Evolutionary conservation across 169 alveolate genomes (phyloP).

Genomic region (Miamiensis avidus): DNA sequence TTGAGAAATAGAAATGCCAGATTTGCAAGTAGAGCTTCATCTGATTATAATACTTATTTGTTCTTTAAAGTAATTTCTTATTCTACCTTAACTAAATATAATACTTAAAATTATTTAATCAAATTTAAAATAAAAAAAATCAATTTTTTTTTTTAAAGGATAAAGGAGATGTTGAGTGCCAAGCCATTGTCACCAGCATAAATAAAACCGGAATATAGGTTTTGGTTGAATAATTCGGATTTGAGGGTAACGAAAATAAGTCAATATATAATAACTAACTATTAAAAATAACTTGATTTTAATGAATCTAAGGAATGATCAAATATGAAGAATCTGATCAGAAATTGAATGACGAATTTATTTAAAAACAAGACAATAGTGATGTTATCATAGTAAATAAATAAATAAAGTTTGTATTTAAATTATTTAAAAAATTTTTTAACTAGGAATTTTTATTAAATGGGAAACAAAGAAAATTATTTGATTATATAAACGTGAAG

Average conservation of each 20-base stretch:
- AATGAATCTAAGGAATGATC: neutral
- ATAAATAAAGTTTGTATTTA: neutral
- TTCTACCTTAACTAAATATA: too few species aligned
- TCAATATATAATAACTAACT: too few species aligned
- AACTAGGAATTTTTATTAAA: conserved; percentile 7
- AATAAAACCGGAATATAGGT: conserved; percentile 49
- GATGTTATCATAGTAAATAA: conserved; percentile 26
- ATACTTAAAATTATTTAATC: neutral
- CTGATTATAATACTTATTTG: conserved; percentile 88
- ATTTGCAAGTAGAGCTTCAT: conserved; percentile 92
- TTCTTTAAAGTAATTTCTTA: conserved; percentile 70
- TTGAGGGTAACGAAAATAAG: conserved; percentile 46
- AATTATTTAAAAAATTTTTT: neutral
- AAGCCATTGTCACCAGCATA: conserved; percentile 58
- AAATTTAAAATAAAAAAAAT: neutral
- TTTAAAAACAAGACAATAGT: conserved; percentile 14
- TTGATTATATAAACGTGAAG: conserved; percentile 41
- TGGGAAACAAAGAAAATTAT: conserved; percentile 27
- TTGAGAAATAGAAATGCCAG: conserved; percentile 92
- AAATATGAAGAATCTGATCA: conserved; percentile 11
- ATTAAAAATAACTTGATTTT: too few species aligned
- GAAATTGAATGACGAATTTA: conserved; percentile 28
- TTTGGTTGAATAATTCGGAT: conserved; percentile 55
- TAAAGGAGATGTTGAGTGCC: conserved; percentile 27
- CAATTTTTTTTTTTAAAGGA: neutral